A percentile compares a stretch with the other conserved stretches of the same genome.
Evolutionary conservation across 768 basidiomycete genomes (phyloP).

Genomic region (Leccinum truebloodii): DNA sequence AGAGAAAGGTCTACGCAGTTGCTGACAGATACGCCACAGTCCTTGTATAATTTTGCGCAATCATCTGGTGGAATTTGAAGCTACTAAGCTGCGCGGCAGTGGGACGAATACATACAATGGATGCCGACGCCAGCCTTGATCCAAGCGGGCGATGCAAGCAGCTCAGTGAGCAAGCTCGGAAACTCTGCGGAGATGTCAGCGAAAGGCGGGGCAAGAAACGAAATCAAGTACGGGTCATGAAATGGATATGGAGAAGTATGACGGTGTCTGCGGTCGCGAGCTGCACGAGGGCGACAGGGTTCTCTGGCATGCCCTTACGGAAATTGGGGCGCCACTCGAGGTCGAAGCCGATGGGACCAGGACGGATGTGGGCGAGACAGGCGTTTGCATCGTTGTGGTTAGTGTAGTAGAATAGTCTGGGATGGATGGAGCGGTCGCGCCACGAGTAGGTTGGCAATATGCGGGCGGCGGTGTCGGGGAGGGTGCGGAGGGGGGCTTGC

Average conservation of each 20-base stretch:
- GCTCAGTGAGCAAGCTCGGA: slow-evolving; percentile 47
- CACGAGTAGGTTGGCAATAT: slow-evolving; percentile 25
- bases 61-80: slow-evolving; percentile 50
- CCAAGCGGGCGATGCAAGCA: slow-evolving; percentile 55
- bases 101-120: slow-evolving; percentile 46
- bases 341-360: slow-evolving; percentile 60
- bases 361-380: slow-evolving; percentile 20
- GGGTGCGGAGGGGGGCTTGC: slow-evolving; percentile 1
- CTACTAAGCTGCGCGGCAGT: background rate
- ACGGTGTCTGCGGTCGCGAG: slow-evolving; percentile 58
- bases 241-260: slow-evolving; percentile 63
- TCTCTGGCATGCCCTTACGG: slow-evolving; percentile 52
- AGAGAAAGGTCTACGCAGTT: slow-evolving; percentile 70
- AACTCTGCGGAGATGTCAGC: slow-evolving; percentile 43
- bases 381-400: slow-evolving; percentile 33
- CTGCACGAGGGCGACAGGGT: slow-evolving; percentile 75
- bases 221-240: slow-evolving; percentile 47
- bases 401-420: slow-evolving; percentile 34
- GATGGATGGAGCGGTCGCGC: slow-evolving; percentile 11
- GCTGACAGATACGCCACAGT: slow-evolving; percentile 41
- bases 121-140: slow-evolving; percentile 76
- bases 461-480: background rate
- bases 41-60: slow-evolving; percentile 60
- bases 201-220: background rate
- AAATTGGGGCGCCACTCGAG: slow-evolving; percentile 77